Evolutionary conservation across 495 filamentous ascomycete genomes (phyloP).

Genomic region (Bathelium albidoporum): DNA sequence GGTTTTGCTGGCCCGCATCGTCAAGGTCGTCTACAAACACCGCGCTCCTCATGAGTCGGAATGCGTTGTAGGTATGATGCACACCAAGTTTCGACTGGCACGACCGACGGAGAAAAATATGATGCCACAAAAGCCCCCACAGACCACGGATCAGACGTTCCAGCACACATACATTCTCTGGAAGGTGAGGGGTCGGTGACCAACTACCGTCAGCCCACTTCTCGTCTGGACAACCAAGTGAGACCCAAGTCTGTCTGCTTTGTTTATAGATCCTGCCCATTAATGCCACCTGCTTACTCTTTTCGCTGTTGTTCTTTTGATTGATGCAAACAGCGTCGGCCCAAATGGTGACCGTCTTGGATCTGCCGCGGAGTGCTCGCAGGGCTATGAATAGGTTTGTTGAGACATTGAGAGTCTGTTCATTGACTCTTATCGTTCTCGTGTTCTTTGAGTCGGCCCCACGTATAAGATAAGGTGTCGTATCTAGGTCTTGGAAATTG

Average conservation of each 20-base stretch:
- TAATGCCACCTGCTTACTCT: constrained; percentile 20
- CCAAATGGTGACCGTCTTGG: constrained; percentile 15
- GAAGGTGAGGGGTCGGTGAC: neutral
- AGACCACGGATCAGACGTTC: neutral
- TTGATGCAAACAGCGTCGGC: constrained; percentile 34
- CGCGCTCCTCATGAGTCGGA: neutral
- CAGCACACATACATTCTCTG: neutral
- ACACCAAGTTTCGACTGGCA: neutral
- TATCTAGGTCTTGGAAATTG: neutral
- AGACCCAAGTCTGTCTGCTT: neutral
- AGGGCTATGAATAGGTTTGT: neutral
- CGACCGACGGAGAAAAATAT: neutral
- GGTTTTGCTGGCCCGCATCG: neutral
- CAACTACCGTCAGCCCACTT: neutral
- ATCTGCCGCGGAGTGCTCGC: neutral
- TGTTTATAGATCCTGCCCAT: constrained; percentile 25
- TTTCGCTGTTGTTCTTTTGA: constrained; percentile 26
- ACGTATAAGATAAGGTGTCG: neutral
- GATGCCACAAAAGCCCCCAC: neutral
- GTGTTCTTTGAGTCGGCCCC: neutral
- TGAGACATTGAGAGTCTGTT: neutral
- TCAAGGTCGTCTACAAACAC: neutral
- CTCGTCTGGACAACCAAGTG: neutral
- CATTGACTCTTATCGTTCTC: neutral
- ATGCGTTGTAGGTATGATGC: neutral